Evolutionary conservation across 148 eudicot species (phyloP).

Genomic region (Silene latifolia): DNA sequence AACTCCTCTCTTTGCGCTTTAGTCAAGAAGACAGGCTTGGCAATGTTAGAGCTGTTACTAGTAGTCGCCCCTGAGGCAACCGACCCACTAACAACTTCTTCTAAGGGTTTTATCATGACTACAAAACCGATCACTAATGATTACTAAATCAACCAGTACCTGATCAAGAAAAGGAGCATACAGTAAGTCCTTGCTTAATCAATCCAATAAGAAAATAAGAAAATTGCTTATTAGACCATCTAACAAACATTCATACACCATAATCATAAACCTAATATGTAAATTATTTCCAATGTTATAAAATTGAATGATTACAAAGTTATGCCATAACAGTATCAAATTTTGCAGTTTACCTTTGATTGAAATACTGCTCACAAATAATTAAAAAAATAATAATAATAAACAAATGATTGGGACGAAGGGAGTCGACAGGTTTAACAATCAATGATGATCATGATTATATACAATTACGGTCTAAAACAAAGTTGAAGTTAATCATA

Average conservation of each 20-base stretch:
- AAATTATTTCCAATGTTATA: too few species aligned
- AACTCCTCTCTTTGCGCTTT: constrained; percentile 50
- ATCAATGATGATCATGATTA: too few species aligned
- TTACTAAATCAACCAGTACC: background rate
- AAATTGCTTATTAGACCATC: background rate
- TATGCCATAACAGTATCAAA: too few species aligned
- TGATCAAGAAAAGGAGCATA: constrained; percentile 1
- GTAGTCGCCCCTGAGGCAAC: constrained; percentile 21
- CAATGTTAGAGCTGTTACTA: constrained; percentile 18
- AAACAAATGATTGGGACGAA: too few species aligned
- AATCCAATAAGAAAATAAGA: background rate
- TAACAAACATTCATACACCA: background rate
- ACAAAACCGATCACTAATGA: background rate
- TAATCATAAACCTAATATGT: background rate
- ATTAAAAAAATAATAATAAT: too few species aligned
- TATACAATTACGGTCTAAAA: too few species aligned
- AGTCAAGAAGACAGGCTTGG: constrained; percentile 52
- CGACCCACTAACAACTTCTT: constrained; percentile 26
- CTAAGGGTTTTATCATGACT: constrained; percentile 31
- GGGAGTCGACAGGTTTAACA: too few species aligned
- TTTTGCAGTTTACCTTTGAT: too few species aligned
- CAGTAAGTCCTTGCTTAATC: background rate
- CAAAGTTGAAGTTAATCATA: background rate
- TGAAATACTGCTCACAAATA: too few species aligned
- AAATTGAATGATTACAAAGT: too few species aligned